Evolutionary conservation across 2,329 filamentous ascomycete species (phyloP).

Genomic region (Aspergillus hortae): DNA sequence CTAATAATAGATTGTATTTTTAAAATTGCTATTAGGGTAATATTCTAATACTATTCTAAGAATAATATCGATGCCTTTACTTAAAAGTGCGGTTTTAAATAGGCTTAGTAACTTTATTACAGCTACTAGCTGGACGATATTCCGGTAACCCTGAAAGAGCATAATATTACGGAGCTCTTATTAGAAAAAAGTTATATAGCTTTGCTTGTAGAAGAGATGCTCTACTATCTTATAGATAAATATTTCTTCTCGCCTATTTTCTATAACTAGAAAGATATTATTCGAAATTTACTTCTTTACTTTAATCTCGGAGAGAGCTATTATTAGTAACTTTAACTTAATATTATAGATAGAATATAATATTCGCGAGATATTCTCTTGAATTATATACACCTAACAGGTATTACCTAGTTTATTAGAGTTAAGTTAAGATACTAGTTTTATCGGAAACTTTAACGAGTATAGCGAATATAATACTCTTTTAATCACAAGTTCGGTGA

Average conservation of each 20-base stretch:
- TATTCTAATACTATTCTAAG: not conserved
- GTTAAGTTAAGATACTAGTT: not conserved
- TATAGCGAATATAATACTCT: not conserved
- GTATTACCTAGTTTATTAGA: not conserved
- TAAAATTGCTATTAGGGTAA: not conserved
- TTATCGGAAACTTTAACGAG: not conserved
- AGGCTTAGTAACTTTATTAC: not conserved
- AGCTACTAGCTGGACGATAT: not conserved
- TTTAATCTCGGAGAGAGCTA: not conserved
- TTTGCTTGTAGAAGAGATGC: not conserved
- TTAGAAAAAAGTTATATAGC: not conserved
- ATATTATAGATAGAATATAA: not conserved
- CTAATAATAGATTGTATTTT: not conserved
- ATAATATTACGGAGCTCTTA: not conserved
- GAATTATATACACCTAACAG: not conserved
- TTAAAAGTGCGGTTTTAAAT: not conserved
- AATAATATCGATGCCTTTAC: not conserved
- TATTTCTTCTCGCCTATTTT: not conserved
- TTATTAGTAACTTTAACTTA: not conserved
- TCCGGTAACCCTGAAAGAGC: not conserved
- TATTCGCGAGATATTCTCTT: not conserved
- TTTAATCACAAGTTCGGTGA: not conserved
- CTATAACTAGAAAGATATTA: not conserved
- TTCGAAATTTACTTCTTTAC: not conserved
- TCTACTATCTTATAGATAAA: not conserved